Base-by-base conservation (phyloP, 169 alveolate genomes). In the Plasmodium gaboni region DNA sequence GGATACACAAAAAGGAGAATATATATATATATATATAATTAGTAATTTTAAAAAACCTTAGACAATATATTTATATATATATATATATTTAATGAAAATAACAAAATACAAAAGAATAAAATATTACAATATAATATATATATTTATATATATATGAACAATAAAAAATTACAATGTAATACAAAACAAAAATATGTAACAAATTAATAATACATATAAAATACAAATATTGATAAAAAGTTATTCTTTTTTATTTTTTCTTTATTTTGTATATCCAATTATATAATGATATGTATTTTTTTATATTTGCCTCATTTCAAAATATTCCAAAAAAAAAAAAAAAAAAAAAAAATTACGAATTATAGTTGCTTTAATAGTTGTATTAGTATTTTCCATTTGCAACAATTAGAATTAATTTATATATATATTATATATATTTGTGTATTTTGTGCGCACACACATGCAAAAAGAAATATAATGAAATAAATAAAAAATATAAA, bases 11-110 rank as follows among this genome's bases (percentile, higher is more conserved):
- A 72, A 61, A 73, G 59, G 17, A 22, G 12, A 38, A 44, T 17
- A 48, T 70, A 22, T 50, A 22, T 51, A 19, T 57, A 61, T 70
- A 22, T 70, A 70, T 32, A 38, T 38, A 32, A 6, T 32, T 32
- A 32, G 42, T 32, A 32, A 32, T 48, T 69, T 69, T 22, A 17
- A 69, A 69, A 67, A 69, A 69, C 44, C 24, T 69, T 69, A 69
- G 78, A 69, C 85, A 72, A 51, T 28, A 51, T 24, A n/a, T 26
- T 53, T 53, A 2, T 32, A 32, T 32, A 38, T 38, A 5, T 38
- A 38, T 38, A 38, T 38, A 5, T 38, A 38, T 38, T 38, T 38
- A 38, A 38, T 38, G 46, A 22, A 70, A 50, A 70, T 48, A 17
- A 19, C 10, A 51, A 50, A 65, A 32, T 32, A 32, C 44, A 32